phyloP scores from a whole-genome alignment of 768 basidiomycete species.

The Zangia roseola region DNA sequence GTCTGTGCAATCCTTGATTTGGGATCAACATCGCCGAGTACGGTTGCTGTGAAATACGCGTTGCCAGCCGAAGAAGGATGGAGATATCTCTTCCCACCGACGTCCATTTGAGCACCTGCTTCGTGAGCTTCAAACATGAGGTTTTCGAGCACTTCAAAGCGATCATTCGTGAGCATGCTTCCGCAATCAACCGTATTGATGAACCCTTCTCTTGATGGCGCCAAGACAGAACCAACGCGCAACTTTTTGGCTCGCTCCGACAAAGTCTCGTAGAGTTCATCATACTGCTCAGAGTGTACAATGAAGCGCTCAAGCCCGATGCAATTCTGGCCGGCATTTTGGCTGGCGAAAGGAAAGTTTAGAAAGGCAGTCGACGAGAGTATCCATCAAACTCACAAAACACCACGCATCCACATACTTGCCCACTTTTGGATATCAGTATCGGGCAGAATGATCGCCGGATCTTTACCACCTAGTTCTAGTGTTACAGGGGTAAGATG shows the following conservation, averaged over 20 bases:
- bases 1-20: constrained; percentile 74
- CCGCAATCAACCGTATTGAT: constrained; percentile 80
- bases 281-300: constrained; percentile 76
- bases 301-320: constrained; percentile 95
- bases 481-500: constrained; percentile 90
- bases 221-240: constrained; percentile 75
- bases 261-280: constrained; percentile 68
- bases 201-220: constrained; percentile 64
- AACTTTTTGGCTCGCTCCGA: constrained; percentile 62
- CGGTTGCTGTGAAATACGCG: constrained; percentile 83
- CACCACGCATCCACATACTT: constrained; percentile 84
- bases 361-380: neutral
- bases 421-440: constrained; percentile 82
- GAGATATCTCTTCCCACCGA: constrained; percentile 63
- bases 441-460: constrained; percentile 82
- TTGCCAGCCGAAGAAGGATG: constrained; percentile 72
- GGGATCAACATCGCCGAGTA: constrained; percentile 74
- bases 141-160: constrained; percentile 66
- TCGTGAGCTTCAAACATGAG: constrained; percentile 69
- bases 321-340: constrained; percentile 94
- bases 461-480: constrained; percentile 95
- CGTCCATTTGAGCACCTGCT: constrained; percentile 59
- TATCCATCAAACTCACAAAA: constrained; percentile 64
- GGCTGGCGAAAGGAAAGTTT: constrained; percentile 52
- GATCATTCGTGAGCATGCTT: constrained; percentile 75